Conservation (phyloP, 1,139 yeast species). For the Scheffersomyces parashehatae region DNA sequence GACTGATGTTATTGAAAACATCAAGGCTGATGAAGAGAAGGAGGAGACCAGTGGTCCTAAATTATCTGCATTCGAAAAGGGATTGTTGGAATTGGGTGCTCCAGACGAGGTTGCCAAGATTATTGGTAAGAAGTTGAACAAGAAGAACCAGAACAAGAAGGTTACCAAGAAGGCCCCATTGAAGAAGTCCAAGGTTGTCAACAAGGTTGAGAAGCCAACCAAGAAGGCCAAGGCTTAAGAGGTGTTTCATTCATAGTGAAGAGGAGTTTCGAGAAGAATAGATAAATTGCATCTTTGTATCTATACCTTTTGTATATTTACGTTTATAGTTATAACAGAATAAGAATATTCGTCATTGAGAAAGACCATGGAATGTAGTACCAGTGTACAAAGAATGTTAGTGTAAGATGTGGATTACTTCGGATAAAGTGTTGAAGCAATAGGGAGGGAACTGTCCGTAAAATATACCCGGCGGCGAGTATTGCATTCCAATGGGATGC, state of each 20-base stretch:
- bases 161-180: conserved; percentile 9
- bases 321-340: too few relatives aligned
- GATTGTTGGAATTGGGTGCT: conserved; percentile 77
- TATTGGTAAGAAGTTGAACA: conserved; percentile 41
- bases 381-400: too few relatives aligned
- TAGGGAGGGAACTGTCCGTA: too few relatives aligned
- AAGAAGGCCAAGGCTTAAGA: conserved; percentile 11
- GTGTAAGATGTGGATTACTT: too few relatives aligned
- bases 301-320: too few relatives aligned
- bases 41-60: conserved; percentile 28
- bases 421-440: too few relatives aligned
- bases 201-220: conserved; percentile 12
- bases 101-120: conserved; percentile 61
- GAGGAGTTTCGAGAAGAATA: too few relatives aligned
- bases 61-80: conserved; percentile 67
- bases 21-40: conserved; percentile 28
- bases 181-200: not conserved
- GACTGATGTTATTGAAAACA: conserved; percentile 25
- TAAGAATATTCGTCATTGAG: too few relatives aligned
- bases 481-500: too few relatives aligned
- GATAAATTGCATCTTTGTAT: too few relatives aligned
- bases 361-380: too few relatives aligned
- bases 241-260: not conserved
- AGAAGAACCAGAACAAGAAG: conserved; percentile 11
- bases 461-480: too few relatives aligned